A percentile compares a stretch with the other conserved stretches of the same genome.
phyloP scores from a whole-genome alignment of 2,329 filamentous ascomycete species.

The Colletotrichum chrysophilum region DNA sequence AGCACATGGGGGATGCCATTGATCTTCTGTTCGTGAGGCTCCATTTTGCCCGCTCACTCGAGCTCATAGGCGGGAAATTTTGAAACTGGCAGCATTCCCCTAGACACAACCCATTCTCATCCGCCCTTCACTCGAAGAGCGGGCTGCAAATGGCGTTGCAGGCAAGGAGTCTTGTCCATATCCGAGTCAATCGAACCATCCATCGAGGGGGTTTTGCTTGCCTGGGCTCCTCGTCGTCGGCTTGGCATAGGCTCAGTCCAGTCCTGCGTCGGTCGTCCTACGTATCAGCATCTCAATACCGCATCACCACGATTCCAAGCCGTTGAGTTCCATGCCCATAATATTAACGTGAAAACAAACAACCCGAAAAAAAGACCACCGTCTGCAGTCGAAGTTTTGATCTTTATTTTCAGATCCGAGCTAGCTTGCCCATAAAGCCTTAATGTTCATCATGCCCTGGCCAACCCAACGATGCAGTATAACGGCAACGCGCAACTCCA shows the following conservation, averaged over 20 bases:
- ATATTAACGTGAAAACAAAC: slow-evolving; percentile 4
- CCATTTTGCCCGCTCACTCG: too few species aligned
- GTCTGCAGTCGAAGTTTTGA: slow-evolving; percentile 23
- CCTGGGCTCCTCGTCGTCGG: neutral
- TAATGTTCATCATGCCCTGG: slow-evolving; percentile 40
- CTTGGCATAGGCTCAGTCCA: neutral
- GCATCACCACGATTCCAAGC: neutral
- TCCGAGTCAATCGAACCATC: too few species aligned
- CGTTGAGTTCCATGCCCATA: slow-evolving; percentile 10
- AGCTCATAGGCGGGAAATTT: too few species aligned
- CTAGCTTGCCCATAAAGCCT: slow-evolving; percentile 40
- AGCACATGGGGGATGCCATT: too few species aligned
- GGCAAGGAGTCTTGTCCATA: too few species aligned
- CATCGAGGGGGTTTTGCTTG: too few species aligned
- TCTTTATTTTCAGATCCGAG: slow-evolving; percentile 42
- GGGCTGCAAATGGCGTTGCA: too few species aligned
- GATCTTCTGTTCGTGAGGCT: too few species aligned
- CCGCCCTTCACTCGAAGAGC: too few species aligned
- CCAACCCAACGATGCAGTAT: slow-evolving; percentile 36
- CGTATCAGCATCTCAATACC: neutral
- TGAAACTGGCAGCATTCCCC: too few species aligned
- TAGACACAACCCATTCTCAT: too few species aligned
- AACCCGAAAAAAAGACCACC: slow-evolving; percentile 1
- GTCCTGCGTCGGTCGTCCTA: neutral
- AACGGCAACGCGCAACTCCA: slow-evolving; percentile 22